A percentile compares a stretch with the other conserved stretches of the same genome.
Evolutionary conservation across 495 filamentous ascomycete genomes (phyloP).

Genomic region (Clavariopsis aquatica): DNA sequence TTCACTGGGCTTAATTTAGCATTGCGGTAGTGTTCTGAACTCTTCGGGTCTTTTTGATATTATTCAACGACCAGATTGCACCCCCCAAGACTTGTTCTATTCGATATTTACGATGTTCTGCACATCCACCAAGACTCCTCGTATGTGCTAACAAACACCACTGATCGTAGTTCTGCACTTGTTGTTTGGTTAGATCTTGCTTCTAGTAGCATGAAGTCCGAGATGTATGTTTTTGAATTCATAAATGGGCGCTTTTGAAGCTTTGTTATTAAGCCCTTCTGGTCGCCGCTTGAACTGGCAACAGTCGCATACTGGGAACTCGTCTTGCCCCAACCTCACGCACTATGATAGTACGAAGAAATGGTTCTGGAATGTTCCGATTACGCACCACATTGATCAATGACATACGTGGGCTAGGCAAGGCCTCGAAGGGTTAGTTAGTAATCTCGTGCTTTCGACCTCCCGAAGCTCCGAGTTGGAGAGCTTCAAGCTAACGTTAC

Average conservation of each 20-base stretch:
- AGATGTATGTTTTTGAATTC: background rate
- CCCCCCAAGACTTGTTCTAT: background rate
- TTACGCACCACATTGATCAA: background rate
- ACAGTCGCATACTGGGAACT: background rate
- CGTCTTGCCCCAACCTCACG: background rate
- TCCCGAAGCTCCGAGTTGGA: conserved; percentile 13
- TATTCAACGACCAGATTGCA: background rate
- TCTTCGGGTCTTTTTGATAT: background rate
- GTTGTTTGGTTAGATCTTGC: background rate
- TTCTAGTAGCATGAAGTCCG: background rate
- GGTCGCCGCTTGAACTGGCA: background rate
- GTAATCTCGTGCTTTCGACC: conserved; percentile 4
- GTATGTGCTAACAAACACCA: background rate
- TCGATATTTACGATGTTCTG: background rate
- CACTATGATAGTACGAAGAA: too few species aligned
- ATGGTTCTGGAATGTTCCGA: background rate
- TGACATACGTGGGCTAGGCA: background rate
- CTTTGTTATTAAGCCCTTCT: conserved; percentile 4
- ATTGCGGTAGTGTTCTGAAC: background rate
- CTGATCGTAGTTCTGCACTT: background rate
- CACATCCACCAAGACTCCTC: background rate
- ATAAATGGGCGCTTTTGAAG: background rate
- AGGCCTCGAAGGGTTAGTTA: background rate
- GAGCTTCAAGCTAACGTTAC: conserved; percentile 9
- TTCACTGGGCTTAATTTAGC: background rate